Percentiles rank a stretch among this genome's conserved stretches.
Conservation (phyloP, 441 rosid species). For the Populus hybrid region DNA sequence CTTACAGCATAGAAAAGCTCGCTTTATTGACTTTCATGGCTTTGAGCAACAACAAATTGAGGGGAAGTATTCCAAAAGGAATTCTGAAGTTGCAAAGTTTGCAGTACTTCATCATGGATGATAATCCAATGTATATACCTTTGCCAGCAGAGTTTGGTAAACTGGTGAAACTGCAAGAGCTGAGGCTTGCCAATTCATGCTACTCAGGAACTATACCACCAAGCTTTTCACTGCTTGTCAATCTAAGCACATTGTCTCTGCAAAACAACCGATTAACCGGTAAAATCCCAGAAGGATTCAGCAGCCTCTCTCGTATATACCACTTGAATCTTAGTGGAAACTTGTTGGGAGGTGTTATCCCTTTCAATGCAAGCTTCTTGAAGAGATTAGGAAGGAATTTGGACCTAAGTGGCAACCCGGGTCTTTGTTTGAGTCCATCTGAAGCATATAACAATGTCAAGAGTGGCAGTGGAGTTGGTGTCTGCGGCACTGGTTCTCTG, state of each 20-base stretch:
- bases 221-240: constrained; percentile 51
- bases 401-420: constrained; percentile 77
- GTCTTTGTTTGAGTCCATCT: constrained; percentile 69
- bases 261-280: constrained; percentile 76
- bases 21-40: constrained; percentile 60
- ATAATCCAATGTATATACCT: constrained; percentile 62
- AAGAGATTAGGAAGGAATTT: constrained; percentile 67
- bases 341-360: constrained; percentile 60
- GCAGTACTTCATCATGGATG: constrained; percentile 85
- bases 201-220: constrained; percentile 63
- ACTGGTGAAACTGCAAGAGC: constrained; percentile 63
- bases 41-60: constrained; percentile 63
- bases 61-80: constrained; percentile 60
- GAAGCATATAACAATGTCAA: constrained; percentile 51
- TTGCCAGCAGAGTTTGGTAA: constrained; percentile 56
- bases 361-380: constrained; percentile 59
- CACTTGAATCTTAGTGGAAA: constrained; percentile 84
- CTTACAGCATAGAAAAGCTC: constrained; percentile 54
- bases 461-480: constrained; percentile 54
- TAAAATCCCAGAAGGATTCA: constrained; percentile 56
- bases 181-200: constrained; percentile 73
- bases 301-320: constrained; percentile 50
- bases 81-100: constrained; percentile 52
- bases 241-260: constrained; percentile 71
- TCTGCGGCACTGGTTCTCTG: constrained; percentile 47